Percentiles rank a stretch among this genome's conserved stretches.
phyloP scores from a whole-genome alignment of 2,329 filamentous ascomycete species.

The Xylaria sp. region DNA sequence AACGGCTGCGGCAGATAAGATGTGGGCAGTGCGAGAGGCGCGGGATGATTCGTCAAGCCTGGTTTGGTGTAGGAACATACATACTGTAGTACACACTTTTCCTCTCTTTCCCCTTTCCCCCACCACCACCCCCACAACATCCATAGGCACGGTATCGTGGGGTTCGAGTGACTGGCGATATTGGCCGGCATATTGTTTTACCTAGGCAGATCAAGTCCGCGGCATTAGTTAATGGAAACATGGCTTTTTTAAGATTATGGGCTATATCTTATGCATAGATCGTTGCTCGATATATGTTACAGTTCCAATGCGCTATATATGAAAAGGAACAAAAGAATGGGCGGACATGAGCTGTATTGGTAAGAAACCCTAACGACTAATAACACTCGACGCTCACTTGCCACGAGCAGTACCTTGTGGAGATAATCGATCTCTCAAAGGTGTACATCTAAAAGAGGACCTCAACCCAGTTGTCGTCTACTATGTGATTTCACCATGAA shows the following conservation, averaged over 20 bases:
- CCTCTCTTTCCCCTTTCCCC: slow-evolving; percentile 11
- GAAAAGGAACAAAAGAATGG: too few relatives aligned
- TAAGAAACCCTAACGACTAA: neutral
- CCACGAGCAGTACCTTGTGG: slow-evolving; percentile 4
- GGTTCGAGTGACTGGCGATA: slow-evolving; percentile 15
- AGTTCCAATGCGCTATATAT: neutral
- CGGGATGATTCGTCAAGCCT: slow-evolving; percentile 21
- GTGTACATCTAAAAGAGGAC: neutral
- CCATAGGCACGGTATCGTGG: slow-evolving; percentile 30
- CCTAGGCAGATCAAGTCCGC: neutral
- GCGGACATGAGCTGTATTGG: neutral
- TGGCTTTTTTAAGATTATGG: neutral
- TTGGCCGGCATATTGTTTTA: slow-evolving; percentile 11
- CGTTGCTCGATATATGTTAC: neutral
- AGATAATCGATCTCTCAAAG: neutral
- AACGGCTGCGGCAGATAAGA: slow-evolving; percentile 17
- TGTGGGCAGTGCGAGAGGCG: neutral
- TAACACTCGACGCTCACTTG: slow-evolving; percentile 14
- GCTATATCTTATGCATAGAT: neutral
- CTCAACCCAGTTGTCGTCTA: neutral
- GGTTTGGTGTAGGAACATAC: neutral
- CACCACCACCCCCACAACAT: slow-evolving; percentile 29
- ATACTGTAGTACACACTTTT: neutral
- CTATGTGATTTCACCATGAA: neutral
- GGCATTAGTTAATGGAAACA: neutral